phyloP scores from a whole-genome alignment of 176 grass and related monocot genomes.

The Oryza punctata region DNA sequence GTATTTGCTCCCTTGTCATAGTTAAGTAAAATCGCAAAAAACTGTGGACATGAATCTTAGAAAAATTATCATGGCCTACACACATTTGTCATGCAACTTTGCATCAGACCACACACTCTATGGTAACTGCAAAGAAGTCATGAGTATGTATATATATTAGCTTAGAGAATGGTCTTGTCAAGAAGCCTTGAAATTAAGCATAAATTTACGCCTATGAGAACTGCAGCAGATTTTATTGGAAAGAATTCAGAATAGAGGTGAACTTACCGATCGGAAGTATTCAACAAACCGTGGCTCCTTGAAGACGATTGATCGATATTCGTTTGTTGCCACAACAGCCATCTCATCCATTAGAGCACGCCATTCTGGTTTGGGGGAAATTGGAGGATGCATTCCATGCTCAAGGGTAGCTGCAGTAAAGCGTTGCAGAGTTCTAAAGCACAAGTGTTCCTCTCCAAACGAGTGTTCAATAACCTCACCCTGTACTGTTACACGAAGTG shows the following conservation, averaged over 20 bases:
- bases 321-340: slow-evolving; percentile 76
- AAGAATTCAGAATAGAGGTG: slow-evolving; percentile 25
- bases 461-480: slow-evolving; percentile 95
- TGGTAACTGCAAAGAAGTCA: not conserved
- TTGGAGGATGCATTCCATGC: slow-evolving; percentile 95
- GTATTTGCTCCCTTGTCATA: not conserved
- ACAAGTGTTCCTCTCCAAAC: slow-evolving; percentile 92
- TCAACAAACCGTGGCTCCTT: slow-evolving; percentile 91
- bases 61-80: not conserved
- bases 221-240: slow-evolving; percentile 22
- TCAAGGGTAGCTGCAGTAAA: slow-evolving; percentile 94
- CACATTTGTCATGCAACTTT: slow-evolving; percentile 1
- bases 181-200: slow-evolving; percentile 9
- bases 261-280: slow-evolving; percentile 90
- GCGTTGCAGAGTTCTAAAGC: slow-evolving; percentile 95
- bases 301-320: slow-evolving; percentile 93
- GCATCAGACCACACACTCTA: not conserved
- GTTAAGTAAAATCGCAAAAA: slow-evolving; percentile 10
- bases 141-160: not conserved
- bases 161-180: not conserved
- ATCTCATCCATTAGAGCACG: slow-evolving; percentile 92
- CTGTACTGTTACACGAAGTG: slow-evolving; percentile 94
- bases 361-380: slow-evolving; percentile 92
- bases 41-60: not conserved
- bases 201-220: not conserved